phyloP scores from a whole-genome alignment of 2,329 filamentous ascomycete species.

The Peltaster fructicola region DNA sequence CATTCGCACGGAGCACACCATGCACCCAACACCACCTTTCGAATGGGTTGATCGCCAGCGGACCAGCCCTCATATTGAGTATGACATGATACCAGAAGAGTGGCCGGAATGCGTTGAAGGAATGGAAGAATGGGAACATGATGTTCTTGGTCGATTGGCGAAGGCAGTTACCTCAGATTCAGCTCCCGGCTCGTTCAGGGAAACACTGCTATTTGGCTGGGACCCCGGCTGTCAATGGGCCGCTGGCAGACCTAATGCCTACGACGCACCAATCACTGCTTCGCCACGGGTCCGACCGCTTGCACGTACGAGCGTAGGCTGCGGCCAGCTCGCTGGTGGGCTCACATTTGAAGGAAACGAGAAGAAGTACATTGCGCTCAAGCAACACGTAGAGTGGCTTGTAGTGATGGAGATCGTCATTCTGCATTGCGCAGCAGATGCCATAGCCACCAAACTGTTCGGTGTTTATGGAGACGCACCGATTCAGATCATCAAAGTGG shows the following conservation, averaged over 20 bases:
- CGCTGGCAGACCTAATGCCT: too few relatives aligned
- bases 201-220: too few relatives aligned
- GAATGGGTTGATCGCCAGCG: not conserved
- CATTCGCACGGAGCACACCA: too few relatives aligned
- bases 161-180: not conserved
- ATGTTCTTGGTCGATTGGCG: constrained; percentile 2
- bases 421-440: constrained; percentile 2
- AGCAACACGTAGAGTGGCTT: too few relatives aligned
- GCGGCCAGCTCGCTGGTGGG: not conserved
- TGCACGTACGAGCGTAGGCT: too few relatives aligned
- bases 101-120: constrained; percentile 2
- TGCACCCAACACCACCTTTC: not conserved
- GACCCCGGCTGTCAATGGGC: too few relatives aligned
- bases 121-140: constrained; percentile 1
- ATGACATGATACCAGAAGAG: not conserved
- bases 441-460: constrained; percentile 5
- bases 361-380: not conserved
- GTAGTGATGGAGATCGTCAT: constrained; percentile 5
- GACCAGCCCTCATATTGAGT: not conserved
- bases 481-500: not conserved
- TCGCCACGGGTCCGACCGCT: too few relatives aligned
- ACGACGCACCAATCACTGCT: too few relatives aligned
- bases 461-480: constrained; percentile 5
- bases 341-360: not conserved
- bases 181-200: too few relatives aligned